Base-by-base conservation (phyloP, 176 grass and related monocot species). In the Phragmites australis region DNA sequence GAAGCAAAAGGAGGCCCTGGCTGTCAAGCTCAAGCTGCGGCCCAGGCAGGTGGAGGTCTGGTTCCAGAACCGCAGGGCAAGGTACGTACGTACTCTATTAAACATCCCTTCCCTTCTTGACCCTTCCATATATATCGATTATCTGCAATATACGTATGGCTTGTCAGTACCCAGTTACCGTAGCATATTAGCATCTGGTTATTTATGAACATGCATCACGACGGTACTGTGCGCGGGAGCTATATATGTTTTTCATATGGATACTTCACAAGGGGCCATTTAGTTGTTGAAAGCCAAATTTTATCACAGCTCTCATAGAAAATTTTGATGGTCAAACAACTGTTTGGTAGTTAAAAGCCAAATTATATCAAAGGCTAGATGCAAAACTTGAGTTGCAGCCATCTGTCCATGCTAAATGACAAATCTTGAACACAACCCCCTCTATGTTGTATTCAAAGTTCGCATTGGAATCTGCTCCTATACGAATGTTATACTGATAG, bases 41-140 rank as follows among this genome's bases (percentile, higher is more conserved):
- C 90, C 90, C 48, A 88, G 96, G 81, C 96, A 99, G 54, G 96
- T 99, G 78, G 96, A 99, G 85, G 96, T 99, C 50, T 99, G 96
- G 96, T 99, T 95, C 63, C 96, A 99, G 79, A 99, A 99, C 83
- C 96, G 93, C 67, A 90, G 96, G 87, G 96, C 96, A 81, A 93
- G 96, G 96, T 99, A 82, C 9, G 59, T 29, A 32, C 31, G 19
- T 30, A 8, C 16, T 63, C 16, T 7, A 21, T 21, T 37, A 37
- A 37, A 47, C 14, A 17, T 17, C 43, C 25, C 46, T 51, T 16
- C 8, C 10, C 10, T 51, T 48, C 21, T 31, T 68, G 14, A 62
- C 76, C 63, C 73, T 60, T 60, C 26, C 13, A 32, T 62, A 7
- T 37, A 37, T 5, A 37, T 2, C 34, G n/a, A n/a, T n/a, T n/a